phyloP scores from a whole-genome alignment of 1,284 basidiomycete species.

The Sporisorium sorghi region DNA sequence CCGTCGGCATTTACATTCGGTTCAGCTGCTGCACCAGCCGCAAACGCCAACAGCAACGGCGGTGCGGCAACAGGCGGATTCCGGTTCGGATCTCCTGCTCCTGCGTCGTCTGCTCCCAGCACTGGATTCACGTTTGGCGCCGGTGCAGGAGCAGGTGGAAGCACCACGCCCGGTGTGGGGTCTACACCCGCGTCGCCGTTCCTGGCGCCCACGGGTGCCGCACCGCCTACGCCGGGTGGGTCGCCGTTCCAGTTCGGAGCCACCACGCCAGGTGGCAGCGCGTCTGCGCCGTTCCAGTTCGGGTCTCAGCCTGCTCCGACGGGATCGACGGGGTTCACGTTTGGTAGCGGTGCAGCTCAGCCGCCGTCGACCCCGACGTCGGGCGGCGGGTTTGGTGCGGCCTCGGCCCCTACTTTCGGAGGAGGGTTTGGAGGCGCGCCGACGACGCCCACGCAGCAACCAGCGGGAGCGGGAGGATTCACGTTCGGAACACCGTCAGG shows the following conservation, averaged over 20 bases:
- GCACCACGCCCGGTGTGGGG: conserved; percentile 23
- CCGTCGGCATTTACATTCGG: conserved; percentile 36
- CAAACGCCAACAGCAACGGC: not conserved
- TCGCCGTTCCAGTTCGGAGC: conserved; percentile 38
- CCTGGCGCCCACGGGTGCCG: conserved; percentile 19
- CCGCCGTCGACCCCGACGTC: not conserved
- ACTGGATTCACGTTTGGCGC: conserved; percentile 32
- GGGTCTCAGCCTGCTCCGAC: conserved; percentile 16
- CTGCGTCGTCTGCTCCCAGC: conserved; percentile 16
- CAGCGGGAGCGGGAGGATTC: conserved; percentile 16
- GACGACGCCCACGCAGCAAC: not conserved
- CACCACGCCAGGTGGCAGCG: not conserved
- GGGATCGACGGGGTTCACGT: conserved; percentile 7
- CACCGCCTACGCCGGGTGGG: conserved; percentile 29
- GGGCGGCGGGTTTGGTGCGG: no score
- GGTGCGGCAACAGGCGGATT: conserved; percentile 14
- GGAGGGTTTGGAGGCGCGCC: conserved; percentile 2
- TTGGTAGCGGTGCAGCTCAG: not conserved
- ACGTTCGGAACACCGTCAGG: conserved; percentile 17
- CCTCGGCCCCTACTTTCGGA: no score
- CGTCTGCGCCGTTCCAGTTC: conserved; percentile 21
- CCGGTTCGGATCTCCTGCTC: conserved; percentile 36
- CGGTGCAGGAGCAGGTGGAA: not conserved
- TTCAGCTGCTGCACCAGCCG: conserved; percentile 2
- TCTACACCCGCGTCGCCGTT: conserved; percentile 37